Evolutionary conservation across 2,329 filamentous ascomycete species (phyloP).

Genomic region (Claviceps paspali): DNA sequence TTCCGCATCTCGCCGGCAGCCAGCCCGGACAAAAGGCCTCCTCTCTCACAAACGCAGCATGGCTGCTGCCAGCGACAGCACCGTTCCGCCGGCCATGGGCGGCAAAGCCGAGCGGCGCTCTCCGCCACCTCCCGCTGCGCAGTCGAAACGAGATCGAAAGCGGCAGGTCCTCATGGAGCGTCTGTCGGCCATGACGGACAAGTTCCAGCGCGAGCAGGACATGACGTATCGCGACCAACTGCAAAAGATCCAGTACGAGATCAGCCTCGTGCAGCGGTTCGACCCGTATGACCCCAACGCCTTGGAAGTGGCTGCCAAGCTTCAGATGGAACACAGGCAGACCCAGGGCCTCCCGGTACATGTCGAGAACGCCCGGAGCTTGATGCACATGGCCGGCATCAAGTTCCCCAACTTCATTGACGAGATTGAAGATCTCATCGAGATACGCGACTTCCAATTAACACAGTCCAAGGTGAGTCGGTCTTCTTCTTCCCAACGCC

Average conservation of each 20-base stretch:
- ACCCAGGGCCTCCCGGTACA: constrained; percentile 24
- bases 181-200: constrained; percentile 57
- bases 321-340: constrained; percentile 40
- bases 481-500: too few species aligned
- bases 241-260: constrained; percentile 82
- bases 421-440: constrained; percentile 74
- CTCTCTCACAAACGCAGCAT: too few species aligned
- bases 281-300: constrained; percentile 63
- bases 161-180: constrained; percentile 70
- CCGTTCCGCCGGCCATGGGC: constrained; percentile 16
- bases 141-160: constrained; percentile 81
- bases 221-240: constrained; percentile 77
- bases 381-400: constrained; percentile 64
- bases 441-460: constrained; percentile 72
- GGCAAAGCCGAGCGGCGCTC: constrained; percentile 22
- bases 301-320: constrained; percentile 54
- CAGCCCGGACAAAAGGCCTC: too few species aligned
- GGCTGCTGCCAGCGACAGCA: constrained; percentile 23
- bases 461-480: constrained; percentile 66
- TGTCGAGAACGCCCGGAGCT: constrained; percentile 32
- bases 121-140: constrained; percentile 21
- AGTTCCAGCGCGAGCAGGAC: constrained; percentile 69
- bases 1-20: too few species aligned
- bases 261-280: constrained; percentile 70
- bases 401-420: constrained; percentile 75